phyloP scores from a whole-genome alignment of 2,329 filamentous ascomycete genomes.

The Penicillium sp. region DNA sequence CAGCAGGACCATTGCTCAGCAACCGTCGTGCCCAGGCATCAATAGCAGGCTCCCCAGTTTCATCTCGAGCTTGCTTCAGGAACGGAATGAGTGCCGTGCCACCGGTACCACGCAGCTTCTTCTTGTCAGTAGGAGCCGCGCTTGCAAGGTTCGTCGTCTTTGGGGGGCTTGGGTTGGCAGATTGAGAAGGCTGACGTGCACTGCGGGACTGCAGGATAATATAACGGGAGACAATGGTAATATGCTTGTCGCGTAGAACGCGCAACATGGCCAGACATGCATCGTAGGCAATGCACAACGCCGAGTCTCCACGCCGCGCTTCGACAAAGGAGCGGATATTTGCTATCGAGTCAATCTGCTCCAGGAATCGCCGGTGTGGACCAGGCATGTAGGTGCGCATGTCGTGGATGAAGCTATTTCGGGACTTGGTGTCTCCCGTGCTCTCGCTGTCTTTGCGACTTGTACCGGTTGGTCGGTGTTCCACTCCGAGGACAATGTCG shows the following conservation, averaged over 20 bases:
- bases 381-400: conserved; percentile 99
- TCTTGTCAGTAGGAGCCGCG: conserved; percentile 44
- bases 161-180: conserved; percentile 48
- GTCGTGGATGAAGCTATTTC: conserved; percentile 90
- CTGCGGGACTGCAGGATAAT: conserved; percentile 87
- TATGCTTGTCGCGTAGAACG: conserved; percentile 85
- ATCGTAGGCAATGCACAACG: conserved; percentile 79
- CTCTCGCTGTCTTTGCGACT: conserved; percentile 43
- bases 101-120: conserved; percentile 80
- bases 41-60: conserved; percentile 90
- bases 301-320: conserved; percentile 58
- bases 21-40: conserved; percentile 62
- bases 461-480: conserved; percentile 85
- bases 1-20: conserved; percentile 53
- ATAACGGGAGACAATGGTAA: conserved; percentile 93
- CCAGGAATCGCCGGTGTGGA: conserved; percentile 82
- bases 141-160: conserved; percentile 61
- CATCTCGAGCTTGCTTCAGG: conserved; percentile 91
- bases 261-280: conserved; percentile 80
- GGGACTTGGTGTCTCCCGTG: conserved; percentile 49
- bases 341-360: conserved; percentile 73
- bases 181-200: conserved; percentile 63
- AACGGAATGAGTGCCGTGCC: conserved; percentile 94
- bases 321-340: conserved; percentile 87
- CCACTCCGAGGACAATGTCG: conserved; percentile 83